Conservation (phyloP, 805 yeast species). For the Zygotorulaspora sp. region DNA sequence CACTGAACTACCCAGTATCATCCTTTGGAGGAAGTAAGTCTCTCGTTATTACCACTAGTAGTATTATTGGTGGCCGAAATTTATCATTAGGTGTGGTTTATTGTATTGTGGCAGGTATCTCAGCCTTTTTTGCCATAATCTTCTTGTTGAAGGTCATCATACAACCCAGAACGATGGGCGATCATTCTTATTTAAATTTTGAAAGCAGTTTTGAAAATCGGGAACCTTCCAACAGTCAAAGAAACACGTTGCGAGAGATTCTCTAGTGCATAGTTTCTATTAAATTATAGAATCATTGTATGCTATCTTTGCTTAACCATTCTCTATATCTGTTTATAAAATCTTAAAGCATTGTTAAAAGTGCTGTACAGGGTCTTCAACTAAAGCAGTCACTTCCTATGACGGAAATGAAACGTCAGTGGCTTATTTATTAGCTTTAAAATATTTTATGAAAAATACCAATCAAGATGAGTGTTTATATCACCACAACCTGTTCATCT, state of each 20-base stretch:
- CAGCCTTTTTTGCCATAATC: constrained; percentile 63
- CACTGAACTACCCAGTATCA: constrained; percentile 74
- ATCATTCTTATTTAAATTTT: constrained; percentile 60
- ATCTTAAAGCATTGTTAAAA: too few species aligned
- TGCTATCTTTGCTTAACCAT: too few species aligned
- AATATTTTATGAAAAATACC: too few species aligned
- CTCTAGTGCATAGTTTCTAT: constrained; percentile 10
- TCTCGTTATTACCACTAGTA: constrained; percentile 72
- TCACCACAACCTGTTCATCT: too few species aligned
- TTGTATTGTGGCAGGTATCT: constrained; percentile 74
- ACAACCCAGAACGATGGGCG: constrained; percentile 81
- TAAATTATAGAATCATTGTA: neutral
- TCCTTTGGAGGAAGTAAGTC: constrained; percentile 87
- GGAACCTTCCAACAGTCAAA: constrained; percentile 6
- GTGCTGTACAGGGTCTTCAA: too few species aligned
- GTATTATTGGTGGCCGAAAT: constrained; percentile 85
- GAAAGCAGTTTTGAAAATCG: constrained; percentile 17
- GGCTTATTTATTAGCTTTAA: too few species aligned
- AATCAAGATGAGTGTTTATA: too few species aligned
- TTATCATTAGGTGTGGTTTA: constrained; percentile 80
- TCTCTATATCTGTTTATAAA: too few species aligned
- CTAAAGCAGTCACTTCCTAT: too few species aligned
- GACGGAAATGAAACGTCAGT: too few species aligned
- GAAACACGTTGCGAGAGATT: constrained; percentile 22
- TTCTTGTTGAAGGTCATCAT: constrained; percentile 79